These are phyloP conservation scores for Russula foetens DNA, from an alignment of 768 basidiomycete species.

Conservation along the genomic window DNA sequence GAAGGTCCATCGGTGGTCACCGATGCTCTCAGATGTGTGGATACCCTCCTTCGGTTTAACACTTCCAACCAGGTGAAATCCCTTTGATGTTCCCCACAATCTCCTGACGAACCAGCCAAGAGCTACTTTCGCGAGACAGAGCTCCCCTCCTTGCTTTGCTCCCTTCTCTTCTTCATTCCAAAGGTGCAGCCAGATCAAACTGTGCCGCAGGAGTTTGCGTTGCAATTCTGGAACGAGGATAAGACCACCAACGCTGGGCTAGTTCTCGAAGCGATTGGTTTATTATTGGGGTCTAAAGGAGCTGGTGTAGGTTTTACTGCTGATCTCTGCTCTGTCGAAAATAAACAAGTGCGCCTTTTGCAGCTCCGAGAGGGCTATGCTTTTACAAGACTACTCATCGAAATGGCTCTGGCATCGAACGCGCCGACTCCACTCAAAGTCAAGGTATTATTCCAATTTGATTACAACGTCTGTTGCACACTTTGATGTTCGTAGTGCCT, in stretches of 20 bases:
- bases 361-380: conserved; percentile 51
- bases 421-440: conserved; percentile 83
- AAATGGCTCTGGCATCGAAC: conserved; percentile 89
- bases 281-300: conserved; percentile 72
- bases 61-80: conserved; percentile 80
- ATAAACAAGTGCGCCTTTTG: conserved; percentile 3
- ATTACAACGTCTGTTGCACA: not conserved
- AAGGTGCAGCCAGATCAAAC: conserved; percentile 46
- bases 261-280: conserved; percentile 78
- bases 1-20: conserved; percentile 85
- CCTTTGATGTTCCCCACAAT: not conserved
- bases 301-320: conserved; percentile 39
- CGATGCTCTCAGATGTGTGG: conserved; percentile 80
- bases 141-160: conserved; percentile 58
- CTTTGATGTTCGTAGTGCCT: conserved; percentile 37
- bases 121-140: conserved; percentile 94
- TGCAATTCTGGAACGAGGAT: conserved; percentile 95
- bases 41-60: conserved; percentile 85
- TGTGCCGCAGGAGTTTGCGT: conserved; percentile 82
- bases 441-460: conserved; percentile 43
- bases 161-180: conserved; percentile 63
- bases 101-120: conserved; percentile 34
- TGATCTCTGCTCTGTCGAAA: not conserved
- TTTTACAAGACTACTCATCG: conserved; percentile 72
- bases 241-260: conserved; percentile 75